phyloP scores from a whole-genome alignment of 495 filamentous ascomycete genomes.

The Hypoxylon cercidicola region DNA sequence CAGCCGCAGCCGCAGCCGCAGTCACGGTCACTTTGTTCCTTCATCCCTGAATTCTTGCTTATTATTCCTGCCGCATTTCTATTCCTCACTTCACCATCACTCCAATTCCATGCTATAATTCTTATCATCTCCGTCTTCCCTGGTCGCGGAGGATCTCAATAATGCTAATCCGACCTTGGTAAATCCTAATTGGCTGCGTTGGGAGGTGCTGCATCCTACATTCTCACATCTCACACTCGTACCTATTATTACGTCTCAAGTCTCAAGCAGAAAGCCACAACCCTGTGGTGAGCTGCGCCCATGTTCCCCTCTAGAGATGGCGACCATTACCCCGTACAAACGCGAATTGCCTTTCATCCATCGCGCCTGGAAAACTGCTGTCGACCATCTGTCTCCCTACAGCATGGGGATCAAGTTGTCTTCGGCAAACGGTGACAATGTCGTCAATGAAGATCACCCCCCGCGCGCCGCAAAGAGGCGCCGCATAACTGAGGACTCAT shows the following conservation, averaged over 20 bases:
- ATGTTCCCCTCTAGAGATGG: slow-evolving; percentile 50
- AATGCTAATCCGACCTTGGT: slow-evolving; percentile 25
- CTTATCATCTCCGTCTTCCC: slow-evolving; percentile 1
- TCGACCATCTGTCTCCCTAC: slow-evolving; percentile 44
- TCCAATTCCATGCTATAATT: slow-evolving; percentile 4
- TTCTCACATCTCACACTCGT: slow-evolving; percentile 1
- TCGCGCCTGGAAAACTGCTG: slow-evolving; percentile 48
- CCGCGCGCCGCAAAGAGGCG: slow-evolving; percentile 53
- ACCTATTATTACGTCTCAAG: slow-evolving; percentile 14
- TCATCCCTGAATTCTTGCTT: slow-evolving; percentile 1
- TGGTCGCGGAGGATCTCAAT: slow-evolving; percentile 11
- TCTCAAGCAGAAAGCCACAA: slow-evolving; percentile 32
- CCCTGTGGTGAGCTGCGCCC: slow-evolving; percentile 45
- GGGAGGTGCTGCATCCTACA: slow-evolving; percentile 31
- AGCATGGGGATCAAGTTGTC: slow-evolving; percentile 57
- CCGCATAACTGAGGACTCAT: slow-evolving; percentile 48
- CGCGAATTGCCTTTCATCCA: slow-evolving; percentile 48
- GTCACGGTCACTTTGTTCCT: slow-evolving; percentile 1
- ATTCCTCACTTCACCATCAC: slow-evolving; percentile 9
- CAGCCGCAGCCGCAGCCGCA: background rate
- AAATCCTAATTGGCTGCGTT: slow-evolving; percentile 38
- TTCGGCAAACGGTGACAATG: slow-evolving; percentile 47
- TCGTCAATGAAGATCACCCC: slow-evolving; percentile 41
- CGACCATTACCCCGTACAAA: slow-evolving; percentile 47
- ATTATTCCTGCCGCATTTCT: background rate